Evolutionary conservation across 441 rosid genomes (phyloP).

Genomic region (Gossypium gossypioides): DNA sequence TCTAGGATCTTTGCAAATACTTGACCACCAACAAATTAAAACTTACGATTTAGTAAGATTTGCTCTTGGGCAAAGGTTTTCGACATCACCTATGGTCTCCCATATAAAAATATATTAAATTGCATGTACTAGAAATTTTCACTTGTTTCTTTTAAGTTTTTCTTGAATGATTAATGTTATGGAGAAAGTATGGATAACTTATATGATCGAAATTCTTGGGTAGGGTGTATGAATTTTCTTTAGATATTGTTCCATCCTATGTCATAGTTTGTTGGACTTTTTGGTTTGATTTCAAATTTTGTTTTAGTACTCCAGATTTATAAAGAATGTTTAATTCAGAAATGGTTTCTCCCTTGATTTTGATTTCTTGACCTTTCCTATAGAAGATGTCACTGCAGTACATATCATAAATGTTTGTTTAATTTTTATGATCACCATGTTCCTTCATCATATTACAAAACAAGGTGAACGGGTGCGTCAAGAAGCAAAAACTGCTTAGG

Average conservation of each 20-base stretch:
- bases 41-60: neutral
- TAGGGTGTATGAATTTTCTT: neutral
- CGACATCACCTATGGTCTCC: neutral
- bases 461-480: neutral
- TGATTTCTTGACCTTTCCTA: neutral
- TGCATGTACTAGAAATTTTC: neutral
- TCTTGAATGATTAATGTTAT: neutral
- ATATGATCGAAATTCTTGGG: neutral
- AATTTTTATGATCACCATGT: neutral
- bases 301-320: neutral
- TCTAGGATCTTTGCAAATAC: neutral
- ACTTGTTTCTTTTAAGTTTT: neutral
- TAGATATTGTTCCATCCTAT: neutral
- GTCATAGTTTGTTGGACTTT: neutral
- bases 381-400: neutral
- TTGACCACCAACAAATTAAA: neutral
- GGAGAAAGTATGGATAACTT: neutral
- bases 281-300: neutral
- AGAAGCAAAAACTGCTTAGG: neutral
- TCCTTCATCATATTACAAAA: neutral
- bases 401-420: neutral
- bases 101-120: neutral
- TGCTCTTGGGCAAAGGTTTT: neutral
- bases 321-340: neutral
- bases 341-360: neutral